phyloP scores from a whole-genome alignment of 2,329 filamentous ascomycete genomes.

The Penicillium sp. region DNA sequence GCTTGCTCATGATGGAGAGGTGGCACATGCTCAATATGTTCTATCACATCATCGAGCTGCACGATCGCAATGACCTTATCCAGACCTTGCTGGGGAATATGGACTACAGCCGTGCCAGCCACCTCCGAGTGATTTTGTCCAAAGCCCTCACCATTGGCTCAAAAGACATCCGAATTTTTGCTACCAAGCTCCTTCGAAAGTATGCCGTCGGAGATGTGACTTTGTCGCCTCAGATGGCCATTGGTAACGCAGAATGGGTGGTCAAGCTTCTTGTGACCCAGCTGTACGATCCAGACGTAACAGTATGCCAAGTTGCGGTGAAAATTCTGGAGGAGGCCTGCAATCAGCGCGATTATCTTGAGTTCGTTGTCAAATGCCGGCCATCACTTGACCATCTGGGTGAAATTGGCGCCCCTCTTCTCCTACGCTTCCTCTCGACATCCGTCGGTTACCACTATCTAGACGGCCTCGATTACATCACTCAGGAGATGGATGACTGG shows the following conservation, averaged over 20 bases:
- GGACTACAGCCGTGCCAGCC: constrained; percentile 85
- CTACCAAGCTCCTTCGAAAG: constrained; percentile 82
- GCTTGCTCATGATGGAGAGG: constrained; percentile 84
- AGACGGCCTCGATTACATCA: constrained; percentile 96
- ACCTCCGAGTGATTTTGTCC: constrained; percentile 87
- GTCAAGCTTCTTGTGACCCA: constrained; percentile 97
- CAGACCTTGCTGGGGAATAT: constrained; percentile 86
- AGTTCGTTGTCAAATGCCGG: constrained; percentile 95
- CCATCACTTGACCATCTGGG: constrained; percentile 93
- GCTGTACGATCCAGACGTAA: constrained; percentile 93
- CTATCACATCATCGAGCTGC: constrained; percentile 94
- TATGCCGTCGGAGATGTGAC: constrained; percentile 68
- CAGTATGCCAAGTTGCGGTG: constrained; percentile 93
- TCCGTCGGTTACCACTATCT: constrained; percentile 98
- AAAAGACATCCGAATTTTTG: constrained; percentile 86
- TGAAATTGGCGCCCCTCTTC: constrained; percentile 90
- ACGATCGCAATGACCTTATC: constrained; percentile 87
- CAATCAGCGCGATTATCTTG: constrained; percentile 84
- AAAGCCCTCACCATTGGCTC: constrained; percentile 91
- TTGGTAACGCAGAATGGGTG: constrained; percentile 85
- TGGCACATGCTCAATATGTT: constrained; percentile 99
- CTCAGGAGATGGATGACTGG: constrained; percentile 99
- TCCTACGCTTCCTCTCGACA: constrained; percentile 90
- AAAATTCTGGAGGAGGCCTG: constrained; percentile 98
- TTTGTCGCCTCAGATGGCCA: constrained; percentile 38